Percentiles rank a stretch among this genome's conserved stretches.
Evolutionary conservation across 768 basidiomycete genomes (phyloP).

Genomic region (Chalciporus sphaerocephalus): DNA sequence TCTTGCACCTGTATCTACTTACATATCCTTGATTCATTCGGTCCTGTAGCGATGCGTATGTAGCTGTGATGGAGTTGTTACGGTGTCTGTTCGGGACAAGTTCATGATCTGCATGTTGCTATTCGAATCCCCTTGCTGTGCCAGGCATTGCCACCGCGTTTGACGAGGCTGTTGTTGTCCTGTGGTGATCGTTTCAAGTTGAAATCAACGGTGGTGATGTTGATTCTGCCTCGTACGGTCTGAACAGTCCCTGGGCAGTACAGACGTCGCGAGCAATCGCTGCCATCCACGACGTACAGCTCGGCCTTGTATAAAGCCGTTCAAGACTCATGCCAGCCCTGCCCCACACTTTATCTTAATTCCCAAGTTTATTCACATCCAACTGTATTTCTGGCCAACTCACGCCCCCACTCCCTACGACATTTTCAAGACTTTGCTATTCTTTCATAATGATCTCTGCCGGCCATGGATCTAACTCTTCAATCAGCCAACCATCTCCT

Average conservation of each 20-base stretch:
- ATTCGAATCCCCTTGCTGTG: not conserved
- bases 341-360: not conserved
- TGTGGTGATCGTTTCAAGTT: too few relatives aligned
- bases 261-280: too few relatives aligned
- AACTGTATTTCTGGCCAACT: not conserved
- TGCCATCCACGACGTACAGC: not conserved
- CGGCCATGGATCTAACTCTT: slow-evolving; percentile 3
- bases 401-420: not conserved
- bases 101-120: not conserved
- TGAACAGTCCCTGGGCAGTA: not conserved
- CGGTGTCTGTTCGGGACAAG: not conserved
- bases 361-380: not conserved
- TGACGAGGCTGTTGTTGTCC: too few relatives aligned
- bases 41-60: not conserved
- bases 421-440: too few relatives aligned
- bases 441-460: slow-evolving; percentile 11
- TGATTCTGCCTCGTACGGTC: too few relatives aligned
- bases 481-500: not conserved
- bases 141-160: not conserved
- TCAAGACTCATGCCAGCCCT: not conserved
- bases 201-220: not conserved
- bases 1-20: not conserved
- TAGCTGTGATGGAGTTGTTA: not conserved
- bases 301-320: not conserved
- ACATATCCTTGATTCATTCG: not conserved